Percentiles rank a stretch among this genome's conserved stretches.
Evolutionary conservation across 2,329 filamentous ascomycete genomes (phyloP).

Genomic region (Escovopsis sp.): DNA sequence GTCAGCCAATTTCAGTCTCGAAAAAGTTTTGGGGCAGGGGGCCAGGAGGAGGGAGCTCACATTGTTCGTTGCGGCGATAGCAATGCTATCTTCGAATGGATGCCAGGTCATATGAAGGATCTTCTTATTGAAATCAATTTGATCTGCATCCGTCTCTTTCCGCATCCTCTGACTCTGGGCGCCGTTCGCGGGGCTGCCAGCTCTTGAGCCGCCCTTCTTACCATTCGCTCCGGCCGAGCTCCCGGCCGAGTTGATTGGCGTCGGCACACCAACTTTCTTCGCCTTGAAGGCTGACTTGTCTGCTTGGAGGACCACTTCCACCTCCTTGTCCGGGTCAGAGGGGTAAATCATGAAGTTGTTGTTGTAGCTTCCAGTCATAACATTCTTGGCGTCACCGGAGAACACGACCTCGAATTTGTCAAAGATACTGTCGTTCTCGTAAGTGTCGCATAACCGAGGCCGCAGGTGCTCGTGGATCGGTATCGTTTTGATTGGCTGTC

Average conservation of each 20-base stretch:
- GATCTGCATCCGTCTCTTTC: constrained; percentile 97
- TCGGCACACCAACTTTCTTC: constrained; percentile 97
- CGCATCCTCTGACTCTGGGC: constrained; percentile 84
- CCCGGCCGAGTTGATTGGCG: constrained; percentile 76
- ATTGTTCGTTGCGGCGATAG: constrained; percentile 98
- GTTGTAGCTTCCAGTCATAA: constrained; percentile 99
- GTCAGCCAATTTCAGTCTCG: constrained; percentile 11
- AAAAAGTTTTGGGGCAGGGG: not conserved
- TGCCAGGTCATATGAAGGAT: constrained; percentile 99
- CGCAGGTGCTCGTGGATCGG: constrained; percentile 95
- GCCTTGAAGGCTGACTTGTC: constrained; percentile 99
- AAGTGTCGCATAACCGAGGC: constrained; percentile 89
- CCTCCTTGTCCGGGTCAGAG: constrained; percentile 87
- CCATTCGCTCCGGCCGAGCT: constrained; percentile 54
- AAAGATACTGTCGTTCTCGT: constrained; percentile 98
- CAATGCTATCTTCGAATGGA: constrained; percentile 98
- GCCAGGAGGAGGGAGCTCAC: constrained; percentile 40
- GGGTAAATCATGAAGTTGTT: constrained; percentile 99
- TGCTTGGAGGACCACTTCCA: constrained; percentile 91
- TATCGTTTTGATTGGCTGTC: constrained; percentile 93
- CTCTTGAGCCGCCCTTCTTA: constrained; percentile 81
- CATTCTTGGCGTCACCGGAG: constrained; percentile 94
- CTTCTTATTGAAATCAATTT: constrained; percentile 99
- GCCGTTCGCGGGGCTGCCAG: constrained; percentile 69
- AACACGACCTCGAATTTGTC: constrained; percentile 99